Percentiles rank a stretch among this genome's conserved stretches.
phyloP scores from a whole-genome alignment of 768 basidiomycete genomes.

The Myochromella boudieri region DNA sequence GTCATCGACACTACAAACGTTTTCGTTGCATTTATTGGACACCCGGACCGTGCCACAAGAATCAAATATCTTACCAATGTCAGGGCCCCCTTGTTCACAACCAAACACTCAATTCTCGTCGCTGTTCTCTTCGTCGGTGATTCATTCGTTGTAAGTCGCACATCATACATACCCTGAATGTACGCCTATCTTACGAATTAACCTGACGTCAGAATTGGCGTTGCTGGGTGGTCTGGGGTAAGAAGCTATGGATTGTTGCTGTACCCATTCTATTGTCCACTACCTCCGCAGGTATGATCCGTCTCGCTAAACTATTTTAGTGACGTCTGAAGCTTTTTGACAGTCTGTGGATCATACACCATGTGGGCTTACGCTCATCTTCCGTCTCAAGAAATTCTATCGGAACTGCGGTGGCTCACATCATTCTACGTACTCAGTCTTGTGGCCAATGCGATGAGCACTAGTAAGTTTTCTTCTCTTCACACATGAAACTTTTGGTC shows the following conservation, averaged over 20 bases:
- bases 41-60: background rate
- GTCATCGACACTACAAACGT: constrained; percentile 7
- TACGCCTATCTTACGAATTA: too few relatives aligned
- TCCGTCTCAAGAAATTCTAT: constrained; percentile 4
- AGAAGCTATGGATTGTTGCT: background rate
- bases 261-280: constrained; percentile 1
- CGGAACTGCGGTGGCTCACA: constrained; percentile 1
- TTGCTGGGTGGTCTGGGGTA: constrained; percentile 9
- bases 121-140: constrained; percentile 8
- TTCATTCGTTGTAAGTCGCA: constrained; percentile 3
- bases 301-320: background rate
- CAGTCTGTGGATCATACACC: constrained; percentile 6
- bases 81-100: constrained; percentile 2
- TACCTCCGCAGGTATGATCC: background rate
- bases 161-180: too few relatives aligned
- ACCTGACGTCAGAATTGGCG: constrained; percentile 6
- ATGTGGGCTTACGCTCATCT: constrained; percentile 9
- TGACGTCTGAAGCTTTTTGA: background rate
- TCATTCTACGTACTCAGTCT: constrained; percentile 7
- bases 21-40: constrained; percentile 3
- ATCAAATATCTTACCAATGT: constrained; percentile 2
- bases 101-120: constrained; percentile 5
- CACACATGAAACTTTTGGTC: background rate
- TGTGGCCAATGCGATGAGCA: constrained; percentile 6
- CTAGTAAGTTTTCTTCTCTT: background rate